Base-by-base conservation (phyloP, 768 basidiomycete genomes). In the Phaffia tasmanica region DNA sequence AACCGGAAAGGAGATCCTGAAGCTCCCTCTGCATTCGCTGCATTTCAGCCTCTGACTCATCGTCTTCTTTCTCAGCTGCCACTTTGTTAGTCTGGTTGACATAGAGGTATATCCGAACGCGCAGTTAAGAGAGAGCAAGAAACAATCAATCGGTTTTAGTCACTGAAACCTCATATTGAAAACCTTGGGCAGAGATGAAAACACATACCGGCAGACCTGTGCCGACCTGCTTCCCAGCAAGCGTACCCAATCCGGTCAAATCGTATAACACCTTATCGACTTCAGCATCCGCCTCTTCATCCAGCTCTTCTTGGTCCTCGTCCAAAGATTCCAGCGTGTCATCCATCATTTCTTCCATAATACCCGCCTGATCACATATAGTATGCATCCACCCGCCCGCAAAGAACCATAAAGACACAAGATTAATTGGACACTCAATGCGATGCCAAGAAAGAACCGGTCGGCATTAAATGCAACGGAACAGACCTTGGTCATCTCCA, bases 331-430 rank as follows among this genome's bases (percentile, higher is more conserved):
- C 86, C 29, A 99, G 79, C 54, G 85, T 89, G 72, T 95, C 93
- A 68, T 92, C 91, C 62, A 99, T 78, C 95, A 98, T 98, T 76
- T 99, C 95, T 72, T 91, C 89, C 84, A 98, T 85, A 69, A 99
- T 89, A 1, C 95, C 95, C 46, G 92, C 91, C 93, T 97, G 71
- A 0, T 15, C 23, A 4, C 56, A 30, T n/a, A 29, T 14, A 56
- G 25, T 15, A 49, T 49, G 55, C 35, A 54, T n/a, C 16, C 21
- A 54, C 4, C 6, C 53, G 8, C 53, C 27, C 53, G 21, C 16
- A 4, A 54, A n/a, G 21, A 29, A 50, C 29, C 27, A 35, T 18
- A 29, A 51, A 51, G 49, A 51, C 50, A 30, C 16, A 60, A 25
- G n/a, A 2, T 60, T 4, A 19, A 14, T 53, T 16, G n/a, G 7